Conservation (phyloP, 192 early-diverging fungal species). For the Entrophospora sp. region DNA sequence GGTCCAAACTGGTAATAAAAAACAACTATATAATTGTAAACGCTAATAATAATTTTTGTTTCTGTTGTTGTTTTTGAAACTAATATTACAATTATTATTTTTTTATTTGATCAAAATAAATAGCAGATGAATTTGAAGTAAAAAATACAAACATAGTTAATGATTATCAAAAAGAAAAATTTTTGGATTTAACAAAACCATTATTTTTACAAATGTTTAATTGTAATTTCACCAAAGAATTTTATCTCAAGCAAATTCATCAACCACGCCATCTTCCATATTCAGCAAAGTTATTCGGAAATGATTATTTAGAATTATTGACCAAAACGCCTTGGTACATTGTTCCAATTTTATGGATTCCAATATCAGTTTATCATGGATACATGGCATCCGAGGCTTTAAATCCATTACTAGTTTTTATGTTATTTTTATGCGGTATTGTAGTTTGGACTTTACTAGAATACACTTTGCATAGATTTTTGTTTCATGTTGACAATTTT, state of each 20-base stretch:
- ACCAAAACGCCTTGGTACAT: conserved; percentile 90
- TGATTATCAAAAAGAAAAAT: conserved; percentile 50
- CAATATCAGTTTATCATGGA: conserved; percentile 50
- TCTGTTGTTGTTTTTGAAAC: neutral
- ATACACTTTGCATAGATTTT: conserved; percentile 85
- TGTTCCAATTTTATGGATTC: conserved; percentile 83
- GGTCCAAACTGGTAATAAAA: neutral
- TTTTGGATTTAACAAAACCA: conserved; percentile 75
- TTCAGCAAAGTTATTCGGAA: conserved; percentile 79
- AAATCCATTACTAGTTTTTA: conserved; percentile 27
- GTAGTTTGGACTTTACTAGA: conserved; percentile 80
- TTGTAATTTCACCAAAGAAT: conserved; percentile 65
- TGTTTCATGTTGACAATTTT: conserved; percentile 86
- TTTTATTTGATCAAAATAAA: neutral
- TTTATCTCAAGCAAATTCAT: conserved; percentile 88
- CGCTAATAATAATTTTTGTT: neutral
- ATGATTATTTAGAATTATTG: conserved; percentile 67
- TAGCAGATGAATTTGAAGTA: conserved; percentile 30
- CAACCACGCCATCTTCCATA: conserved; percentile 70
- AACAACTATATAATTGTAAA: neutral
- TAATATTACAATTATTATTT: conserved; percentile 1
- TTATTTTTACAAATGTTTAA: conserved; percentile 74
- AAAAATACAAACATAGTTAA: conserved; percentile 37
- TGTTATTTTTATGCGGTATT: conserved; percentile 58
- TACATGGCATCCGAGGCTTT: conserved; percentile 30